phyloP scores from a whole-genome alignment of 2,329 filamentous ascomycete genomes.

The Diaporthe ampelina region DNA sequence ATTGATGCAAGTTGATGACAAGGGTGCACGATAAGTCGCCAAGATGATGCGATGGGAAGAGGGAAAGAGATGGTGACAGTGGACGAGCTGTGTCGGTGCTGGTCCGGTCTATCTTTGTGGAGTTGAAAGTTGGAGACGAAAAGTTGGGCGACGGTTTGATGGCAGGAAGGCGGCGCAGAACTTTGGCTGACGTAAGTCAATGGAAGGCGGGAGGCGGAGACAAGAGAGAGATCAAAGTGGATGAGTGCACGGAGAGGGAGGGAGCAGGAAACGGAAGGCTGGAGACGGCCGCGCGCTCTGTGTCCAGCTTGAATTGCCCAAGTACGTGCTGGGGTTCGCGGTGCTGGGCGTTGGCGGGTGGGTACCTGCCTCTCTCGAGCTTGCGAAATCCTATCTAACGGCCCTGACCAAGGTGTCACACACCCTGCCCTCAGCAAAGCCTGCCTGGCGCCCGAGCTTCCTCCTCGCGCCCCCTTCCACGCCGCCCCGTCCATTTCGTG shows the following conservation, averaged over 20 bases:
- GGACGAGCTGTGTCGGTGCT: conserved; percentile 33
- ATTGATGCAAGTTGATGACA: conserved; percentile 38
- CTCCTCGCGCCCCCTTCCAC: conserved; percentile 20
- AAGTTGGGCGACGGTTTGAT: conserved; percentile 28
- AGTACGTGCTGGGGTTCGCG: conserved; percentile 15
- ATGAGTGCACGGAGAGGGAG: neutral
- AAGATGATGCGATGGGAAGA: conserved; percentile 34
- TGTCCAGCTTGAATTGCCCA: conserved; percentile 26
- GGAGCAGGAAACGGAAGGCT: conserved; percentile 30
- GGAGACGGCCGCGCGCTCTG: conserved; percentile 17
- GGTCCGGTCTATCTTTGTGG: conserved; percentile 36
- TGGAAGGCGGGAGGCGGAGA: conserved; percentile 27
- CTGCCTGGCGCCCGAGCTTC: conserved; percentile 29
- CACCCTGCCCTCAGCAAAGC: conserved; percentile 22
- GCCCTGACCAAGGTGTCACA: conserved; percentile 9
- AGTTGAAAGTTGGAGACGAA: conserved; percentile 40
- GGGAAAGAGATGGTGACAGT: conserved; percentile 29
- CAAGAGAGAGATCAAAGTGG: neutral
- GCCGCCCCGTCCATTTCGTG: conserved; percentile 9
- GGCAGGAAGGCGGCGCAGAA: conserved; percentile 20
- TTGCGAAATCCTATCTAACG: conserved; percentile 33
- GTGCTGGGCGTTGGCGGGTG: conserved; percentile 30
- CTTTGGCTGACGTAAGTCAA: conserved; percentile 30
- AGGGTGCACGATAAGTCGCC: conserved; percentile 23
- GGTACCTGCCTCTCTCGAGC: conserved; percentile 29